Base-by-base conservation (phyloP, 2,329 filamentous ascomycete species). In the Phaeosphaeria sp. region DNA sequence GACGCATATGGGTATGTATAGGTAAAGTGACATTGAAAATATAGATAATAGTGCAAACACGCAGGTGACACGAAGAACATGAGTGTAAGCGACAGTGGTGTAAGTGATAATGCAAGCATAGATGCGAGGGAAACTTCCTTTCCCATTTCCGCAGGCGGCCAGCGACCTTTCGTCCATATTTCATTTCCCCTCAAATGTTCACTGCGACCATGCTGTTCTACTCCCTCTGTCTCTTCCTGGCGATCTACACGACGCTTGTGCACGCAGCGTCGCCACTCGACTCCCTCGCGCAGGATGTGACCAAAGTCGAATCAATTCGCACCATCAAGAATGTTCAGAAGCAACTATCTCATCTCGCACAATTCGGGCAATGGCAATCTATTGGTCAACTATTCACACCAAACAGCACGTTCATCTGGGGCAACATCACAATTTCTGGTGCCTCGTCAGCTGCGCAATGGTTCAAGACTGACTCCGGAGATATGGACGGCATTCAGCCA, bases 301-400 rank as follows among this genome's bases (percentile, higher is more conserved):
- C 57, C 7, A 56, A 62, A n/a, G 61, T 68, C 17, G 67, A 70
- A 54, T 70, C 65, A 4, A 59, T 72, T 39, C 67, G 67, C 39
- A 59, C 59, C 22, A 64, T 72, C 40, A 72, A 72, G 48, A 57
- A 72, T 42, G 44, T 69, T 33, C 59, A 66, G 50, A 61, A 61
- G n/a, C 40, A 53, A 15, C 56, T 68, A 20, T 61, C 67, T 1
- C 66, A 70, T 15, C 51, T 72, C 15, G 58, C 62, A 2, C 60
- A 65, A 48, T 68, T 66, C 18, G 67, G 65, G 2, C 49, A 54
- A 47, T 66, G 59, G 49, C 39, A 45, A 17, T 46, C 59, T 3
- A 59, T 68, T 20, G 46, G 57, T 2, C 25, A 51, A 6, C 60
- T 72, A 24, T 70, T 70, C 53, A 27, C 61, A 18, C 6, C 43